Percentiles rank a stretch among this genome's conserved stretches.
phyloP scores from a whole-genome alignment of 345 rosid species.

The Eucalyptus dawsonii region DNA sequence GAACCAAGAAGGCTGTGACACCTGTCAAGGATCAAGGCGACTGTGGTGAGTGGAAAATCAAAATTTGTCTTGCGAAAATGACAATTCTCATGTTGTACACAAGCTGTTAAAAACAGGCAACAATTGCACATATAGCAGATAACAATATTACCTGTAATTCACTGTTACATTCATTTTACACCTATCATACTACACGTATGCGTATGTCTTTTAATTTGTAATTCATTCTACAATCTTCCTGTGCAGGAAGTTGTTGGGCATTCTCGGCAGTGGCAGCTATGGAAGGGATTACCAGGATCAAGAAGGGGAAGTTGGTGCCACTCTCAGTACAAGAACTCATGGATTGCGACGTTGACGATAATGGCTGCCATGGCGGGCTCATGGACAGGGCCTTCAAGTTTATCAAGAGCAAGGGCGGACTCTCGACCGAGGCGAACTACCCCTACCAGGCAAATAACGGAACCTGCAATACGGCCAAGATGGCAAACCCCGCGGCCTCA shows the following conservation, averaged over 20 bases:
- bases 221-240: background rate
- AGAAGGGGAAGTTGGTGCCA: conserved; percentile 21
- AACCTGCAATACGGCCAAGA: conserved; percentile 5
- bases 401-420: conserved; percentile 19
- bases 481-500: background rate
- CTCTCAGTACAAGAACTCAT: conserved; percentile 47
- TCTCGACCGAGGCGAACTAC: conserved; percentile 24
- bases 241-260: conserved; percentile 52
- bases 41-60: conserved; percentile 14
- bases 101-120: background rate
- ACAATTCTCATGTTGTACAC: background rate
- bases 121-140: background rate
- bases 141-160: background rate
- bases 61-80: background rate
- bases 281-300: conserved; percentile 34
- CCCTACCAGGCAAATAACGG: conserved; percentile 24
- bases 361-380: conserved; percentile 30
- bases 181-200: background rate
- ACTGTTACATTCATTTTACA: background rate
- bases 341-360: conserved; percentile 22
- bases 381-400: conserved; percentile 29
- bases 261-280: conserved; percentile 48
- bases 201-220: background rate
- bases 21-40: conserved; percentile 33
- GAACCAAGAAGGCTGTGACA: conserved; percentile 17